Percentiles rank a stretch among this genome's conserved stretches.
Evolutionary conservation across 2,329 filamentous ascomycete species (phyloP).

Genomic region (Botrytis elliptica): DNA sequence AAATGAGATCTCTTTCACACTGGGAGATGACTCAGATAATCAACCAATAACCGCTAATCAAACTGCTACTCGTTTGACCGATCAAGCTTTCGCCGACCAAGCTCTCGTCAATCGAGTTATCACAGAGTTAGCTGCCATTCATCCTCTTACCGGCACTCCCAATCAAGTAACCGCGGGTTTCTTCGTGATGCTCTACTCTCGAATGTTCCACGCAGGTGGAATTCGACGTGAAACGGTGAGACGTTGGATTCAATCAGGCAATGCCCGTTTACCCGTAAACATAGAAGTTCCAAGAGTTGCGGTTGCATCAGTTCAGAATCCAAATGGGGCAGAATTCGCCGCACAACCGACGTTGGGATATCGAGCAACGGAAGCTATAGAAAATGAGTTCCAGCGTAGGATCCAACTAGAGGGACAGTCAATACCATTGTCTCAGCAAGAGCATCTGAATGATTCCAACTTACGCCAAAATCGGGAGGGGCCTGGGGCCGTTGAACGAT

Average conservation of each 20-base stretch:
- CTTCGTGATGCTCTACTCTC: not conserved
- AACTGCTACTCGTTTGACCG: not conserved
- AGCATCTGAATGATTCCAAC: not conserved
- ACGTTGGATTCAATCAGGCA: not conserved
- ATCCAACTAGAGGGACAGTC: not conserved
- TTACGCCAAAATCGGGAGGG: not conserved
- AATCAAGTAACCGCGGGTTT: not conserved
- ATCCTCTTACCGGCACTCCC: not conserved
- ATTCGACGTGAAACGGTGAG: not conserved
- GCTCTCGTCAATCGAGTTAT: not conserved
- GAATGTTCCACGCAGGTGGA: not conserved
- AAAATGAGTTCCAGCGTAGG: not conserved
- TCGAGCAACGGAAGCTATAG: not conserved
- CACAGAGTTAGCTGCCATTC: not conserved
- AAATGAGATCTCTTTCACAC: not conserved
- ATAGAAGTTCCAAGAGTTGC: not conserved
- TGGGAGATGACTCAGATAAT: not conserved
- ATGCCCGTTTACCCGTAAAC: not conserved
- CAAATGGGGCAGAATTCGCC: not conserved
- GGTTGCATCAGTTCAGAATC: not conserved
- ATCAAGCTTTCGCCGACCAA: not conserved
- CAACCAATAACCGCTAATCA: not conserved
- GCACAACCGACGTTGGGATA: rapidly evolving
- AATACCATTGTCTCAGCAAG: not conserved
- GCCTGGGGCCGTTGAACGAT: not conserved